Base-by-base conservation (phyloP, 305 asterid genomes). In the Solanum hybrid region DNA sequence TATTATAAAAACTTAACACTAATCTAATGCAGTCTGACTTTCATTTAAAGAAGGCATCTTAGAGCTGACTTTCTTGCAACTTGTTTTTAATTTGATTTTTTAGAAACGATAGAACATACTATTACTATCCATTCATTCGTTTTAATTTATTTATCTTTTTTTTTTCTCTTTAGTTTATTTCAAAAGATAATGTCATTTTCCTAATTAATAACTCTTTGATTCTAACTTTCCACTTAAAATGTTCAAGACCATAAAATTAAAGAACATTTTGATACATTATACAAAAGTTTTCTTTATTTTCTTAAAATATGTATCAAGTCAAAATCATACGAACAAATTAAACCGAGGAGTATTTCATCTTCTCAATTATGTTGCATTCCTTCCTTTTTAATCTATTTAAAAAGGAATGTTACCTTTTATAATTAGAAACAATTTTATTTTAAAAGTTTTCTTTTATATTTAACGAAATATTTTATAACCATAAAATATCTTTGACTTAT, bases 201-300 rank as follows among this genome's bases (percentile, higher is more conserved):
- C 56, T 42, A 19, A 19, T 60, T 60, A 3, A 60, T 7, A 60
- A 60, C 27, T 64, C 2, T 56, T 64, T 8, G 27, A 24, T 24
- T 69, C 1, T 69, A 69, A 69, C 4, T 24, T 10, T n/a, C 0
- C 0, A 24, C 6, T 10, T n/a, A 10, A 10, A 10, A 24, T 24
- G 0, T 24, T 69, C 6, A 66, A 66, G 14, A 10, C 1, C 2
- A n/a, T 4, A 66, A 66, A n/a, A 66, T 66, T n/a, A 66, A n/a
- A n/a, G 1, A 10, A 66, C 1, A 66, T 4, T 66, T 66, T n/a
- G 0, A n/a, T 69, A 24, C 1, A 10, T 69, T 24, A 10, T 69
- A n/a, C 3, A 64, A 19, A 66, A n/a, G 0, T 0, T 22, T 1
- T n/a, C 3, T 66, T 66, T n/a, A n/a, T 66, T 2, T 66, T 10